Conservation (phyloP, 164 flowering plant species). For the Amborella trichopoda region DNA sequence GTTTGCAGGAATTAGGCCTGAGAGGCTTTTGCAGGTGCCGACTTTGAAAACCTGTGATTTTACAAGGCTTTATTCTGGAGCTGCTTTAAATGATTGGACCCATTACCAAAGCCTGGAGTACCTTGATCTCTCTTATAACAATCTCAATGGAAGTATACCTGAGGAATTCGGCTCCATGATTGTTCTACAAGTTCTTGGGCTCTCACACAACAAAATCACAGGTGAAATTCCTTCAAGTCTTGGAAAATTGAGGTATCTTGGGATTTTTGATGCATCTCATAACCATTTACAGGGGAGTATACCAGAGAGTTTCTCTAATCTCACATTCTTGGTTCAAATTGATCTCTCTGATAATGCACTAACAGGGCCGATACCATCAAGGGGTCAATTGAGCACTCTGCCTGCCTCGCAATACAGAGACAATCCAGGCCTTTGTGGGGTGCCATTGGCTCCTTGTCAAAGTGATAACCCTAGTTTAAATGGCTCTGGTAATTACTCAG, state of each 20-base stretch:
- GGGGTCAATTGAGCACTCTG: constrained; percentile 77
- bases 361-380: constrained; percentile 55
- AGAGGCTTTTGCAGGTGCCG: constrained; percentile 35
- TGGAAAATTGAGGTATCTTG: constrained; percentile 42
- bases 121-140: constrained; percentile 82
- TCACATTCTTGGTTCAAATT: constrained; percentile 66
- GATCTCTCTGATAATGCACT: constrained; percentile 87
- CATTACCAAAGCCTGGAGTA: constrained; percentile 57
- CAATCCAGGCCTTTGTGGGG: constrained; percentile 80
- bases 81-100: constrained; percentile 40
- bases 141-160: constrained; percentile 55
- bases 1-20: constrained; percentile 53
- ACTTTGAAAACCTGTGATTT: constrained; percentile 59
- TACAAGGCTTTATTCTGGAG: constrained; percentile 60
- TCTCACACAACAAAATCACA: constrained; percentile 58
- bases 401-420: constrained; percentile 68
- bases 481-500: background rate
- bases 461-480: constrained; percentile 9
- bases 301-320: constrained; percentile 51
- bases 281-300: constrained; percentile 52
- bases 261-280: constrained; percentile 72
- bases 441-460: constrained; percentile 61
- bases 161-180: constrained; percentile 39
- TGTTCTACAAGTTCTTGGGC: constrained; percentile 58
- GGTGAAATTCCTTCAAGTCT: constrained; percentile 57